Conservation (phyloP, 2,329 filamentous ascomycete genomes). For the Didymella glomerata region DNA sequence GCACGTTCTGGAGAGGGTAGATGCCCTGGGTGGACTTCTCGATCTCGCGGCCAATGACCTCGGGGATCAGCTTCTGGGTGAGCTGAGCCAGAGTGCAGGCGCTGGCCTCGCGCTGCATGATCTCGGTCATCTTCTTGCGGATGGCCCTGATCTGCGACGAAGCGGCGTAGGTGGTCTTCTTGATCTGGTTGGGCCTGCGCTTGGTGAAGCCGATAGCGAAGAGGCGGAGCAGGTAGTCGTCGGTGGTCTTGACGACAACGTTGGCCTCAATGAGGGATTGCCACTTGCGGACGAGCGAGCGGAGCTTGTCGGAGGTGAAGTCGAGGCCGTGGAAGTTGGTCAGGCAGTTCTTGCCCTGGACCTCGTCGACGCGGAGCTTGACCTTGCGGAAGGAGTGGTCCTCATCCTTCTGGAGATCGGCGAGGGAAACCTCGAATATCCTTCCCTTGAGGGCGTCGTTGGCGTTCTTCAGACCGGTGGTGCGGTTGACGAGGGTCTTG, state of each 20-base stretch:
- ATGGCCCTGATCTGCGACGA: conserved; percentile 98
- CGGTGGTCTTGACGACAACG: conserved; percentile 99
- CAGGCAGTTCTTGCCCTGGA: conserved; percentile 99
- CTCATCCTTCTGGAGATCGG: conserved; percentile 99
- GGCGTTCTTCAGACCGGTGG: conserved; percentile 99
- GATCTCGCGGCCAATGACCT: conserved; percentile 99
- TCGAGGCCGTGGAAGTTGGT: conserved; percentile 99
- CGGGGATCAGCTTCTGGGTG: conserved; percentile 97
- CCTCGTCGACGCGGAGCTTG: conserved; percentile 97
- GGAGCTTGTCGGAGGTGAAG: conserved; percentile 99
- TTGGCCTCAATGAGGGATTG: conserved; percentile 99
- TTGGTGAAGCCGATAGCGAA: conserved; percentile 99
- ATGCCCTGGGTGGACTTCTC: conserved; percentile 99
- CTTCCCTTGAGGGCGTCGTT: conserved; percentile 99
- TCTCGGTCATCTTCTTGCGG: conserved; percentile 99
- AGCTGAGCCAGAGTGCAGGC: conserved; percentile 96
- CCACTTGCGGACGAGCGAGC: conserved; percentile 99
- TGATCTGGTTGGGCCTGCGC: conserved; percentile 98
- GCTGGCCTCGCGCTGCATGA: conserved; percentile 94
- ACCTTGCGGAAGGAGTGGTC: conserved; percentile 99
- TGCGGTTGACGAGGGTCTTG: conserved; percentile 99
- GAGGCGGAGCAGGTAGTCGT: conserved; percentile 98
- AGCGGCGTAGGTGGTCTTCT: conserved; percentile 99
- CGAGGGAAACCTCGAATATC: conserved; percentile 98
- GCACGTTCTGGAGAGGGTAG: conserved; percentile 98